Evolutionary conservation across 106 monocot species (phyloP), one percentile per base, ranked within the genome.

Genomic region (Posidonia australis): DNA sequence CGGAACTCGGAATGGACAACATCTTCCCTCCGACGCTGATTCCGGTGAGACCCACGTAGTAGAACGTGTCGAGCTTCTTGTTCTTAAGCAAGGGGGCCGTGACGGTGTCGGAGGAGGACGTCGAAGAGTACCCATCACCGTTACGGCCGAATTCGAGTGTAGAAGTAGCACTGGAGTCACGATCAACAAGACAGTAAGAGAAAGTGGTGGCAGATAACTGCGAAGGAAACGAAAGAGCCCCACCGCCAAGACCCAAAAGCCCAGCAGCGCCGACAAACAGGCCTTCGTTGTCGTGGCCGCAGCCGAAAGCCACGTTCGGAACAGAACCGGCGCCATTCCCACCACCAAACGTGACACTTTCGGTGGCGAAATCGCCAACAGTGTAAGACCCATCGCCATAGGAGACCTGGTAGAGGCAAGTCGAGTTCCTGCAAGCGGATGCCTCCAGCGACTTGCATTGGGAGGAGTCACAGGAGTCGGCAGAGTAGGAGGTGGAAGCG

Each of bases 351-450:
- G 82, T 66, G 22, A 92, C 17, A 9, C 67, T 77, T 49, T 92
- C 92, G 2, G 48, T 77, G 13, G 73, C 84, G 57, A 92, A 84
- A 28, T 87, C 87, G 11, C 92, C 92, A 18, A 81, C 81, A 18
- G 84, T 92, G 75, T 84, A 92, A 14, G 92, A 92, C 7, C 92
- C 92, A 30, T 92, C 92, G 56, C 92, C 87, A 58, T 92, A 92
- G 29, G 87, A 79, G 16, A 92, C 82, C 61, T 84, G 79, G 71
- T 92, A 92, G 67, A 81, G 79, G 62, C 92, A 87, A 5, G 86
- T 67, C 51, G 76, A 61, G 73, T 79, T 87, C 27, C 84, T 65
- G 68, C 88, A 88, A 13, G 81, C 81, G 44, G 81, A 81, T 51
- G 81, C 66, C 44, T 88, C 88, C 18, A 88, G 81, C 9, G 78